These are phyloP conservation scores for Aspergillus terreus DNA, from an alignment of 2,329 filamentous ascomycete species.

Conservation along the genomic window DNA sequence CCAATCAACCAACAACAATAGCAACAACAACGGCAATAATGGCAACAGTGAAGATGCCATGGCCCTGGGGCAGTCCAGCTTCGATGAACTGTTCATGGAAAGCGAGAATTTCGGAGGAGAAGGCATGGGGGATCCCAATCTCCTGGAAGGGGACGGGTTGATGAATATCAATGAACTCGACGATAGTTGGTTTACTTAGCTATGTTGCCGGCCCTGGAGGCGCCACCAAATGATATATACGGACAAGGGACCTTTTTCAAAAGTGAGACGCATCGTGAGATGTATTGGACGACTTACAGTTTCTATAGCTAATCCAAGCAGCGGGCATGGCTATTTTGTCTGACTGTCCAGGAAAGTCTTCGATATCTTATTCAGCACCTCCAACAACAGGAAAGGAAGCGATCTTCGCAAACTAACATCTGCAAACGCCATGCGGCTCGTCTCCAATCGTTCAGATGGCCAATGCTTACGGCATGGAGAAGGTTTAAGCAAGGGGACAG, in stretches of 20 bases:
- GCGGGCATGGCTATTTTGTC: background rate
- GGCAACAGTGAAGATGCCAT: slow-evolving; percentile 30
- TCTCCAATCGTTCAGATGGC: background rate
- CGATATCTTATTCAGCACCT: no score
- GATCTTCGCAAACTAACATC: background rate
- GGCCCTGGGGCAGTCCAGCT: slow-evolving; percentile 41
- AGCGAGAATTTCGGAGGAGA: slow-evolving; percentile 34
- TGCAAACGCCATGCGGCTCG: background rate
- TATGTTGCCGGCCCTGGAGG: background rate
- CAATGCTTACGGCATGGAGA: background rate
- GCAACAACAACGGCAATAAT: background rate
- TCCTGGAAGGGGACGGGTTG: slow-evolving; percentile 34
- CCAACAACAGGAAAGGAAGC: no score
- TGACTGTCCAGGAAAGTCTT: no score
- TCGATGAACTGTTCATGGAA: slow-evolving; percentile 44
- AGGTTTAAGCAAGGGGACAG: slow-evolving; percentile 2
- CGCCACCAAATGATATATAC: slow-evolving; percentile 3
- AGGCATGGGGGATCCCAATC: slow-evolving; percentile 25
- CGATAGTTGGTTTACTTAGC: slow-evolving; percentile 35
- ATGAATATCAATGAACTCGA: slow-evolving; percentile 40
- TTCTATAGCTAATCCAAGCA: background rate
- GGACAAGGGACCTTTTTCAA: background rate
- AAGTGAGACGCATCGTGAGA: background rate
- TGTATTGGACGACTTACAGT: background rate
- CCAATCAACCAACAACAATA: slow-evolving; percentile 10